phyloP scores from a whole-genome alignment of 208 protist genomes.

The Acanthamoeba triangularis region DNA sequence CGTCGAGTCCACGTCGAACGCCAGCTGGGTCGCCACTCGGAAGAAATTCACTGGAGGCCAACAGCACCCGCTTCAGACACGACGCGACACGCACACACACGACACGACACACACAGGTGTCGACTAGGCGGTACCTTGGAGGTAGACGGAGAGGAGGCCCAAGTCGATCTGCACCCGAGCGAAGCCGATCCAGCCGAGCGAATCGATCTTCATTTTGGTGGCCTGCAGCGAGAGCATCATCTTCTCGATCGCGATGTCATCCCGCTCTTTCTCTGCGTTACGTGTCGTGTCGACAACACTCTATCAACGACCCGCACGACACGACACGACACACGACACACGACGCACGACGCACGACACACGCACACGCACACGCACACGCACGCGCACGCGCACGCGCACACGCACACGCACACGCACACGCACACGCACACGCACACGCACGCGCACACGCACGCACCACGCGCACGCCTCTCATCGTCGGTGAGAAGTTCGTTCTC shows the following conservation, averaged over 20 bases:
- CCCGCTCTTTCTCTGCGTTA: neutral
- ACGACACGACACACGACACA: no score
- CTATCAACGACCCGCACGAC: no score
- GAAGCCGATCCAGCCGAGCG: slow-evolving; percentile 33
- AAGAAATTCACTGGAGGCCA: neutral
- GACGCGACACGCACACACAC: neutral
- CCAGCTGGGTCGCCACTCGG: neutral
- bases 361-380: no score
- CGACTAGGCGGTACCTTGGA: neutral
- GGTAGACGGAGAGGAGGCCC: neutral
- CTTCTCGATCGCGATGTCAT: slow-evolving; percentile 28
- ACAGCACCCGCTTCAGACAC: neutral
- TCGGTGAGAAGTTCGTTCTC: neutral
- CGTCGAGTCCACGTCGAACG: neutral
- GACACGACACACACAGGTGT: neutral
- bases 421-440: no score
- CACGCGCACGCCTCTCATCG: neutral
- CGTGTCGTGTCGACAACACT: neutral
- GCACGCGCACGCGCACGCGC: no score
- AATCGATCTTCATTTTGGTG: slow-evolving; percentile 50
- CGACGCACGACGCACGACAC: no score
- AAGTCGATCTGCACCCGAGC: slow-evolving; percentile 1
- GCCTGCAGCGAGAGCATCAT: slow-evolving; percentile 26
- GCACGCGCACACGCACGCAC: neutral
- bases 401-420: neutral